These are phyloP conservation scores for Corymbia maculata DNA, from an alignment of 345 rosid species.

Conservation along the genomic window DNA sequence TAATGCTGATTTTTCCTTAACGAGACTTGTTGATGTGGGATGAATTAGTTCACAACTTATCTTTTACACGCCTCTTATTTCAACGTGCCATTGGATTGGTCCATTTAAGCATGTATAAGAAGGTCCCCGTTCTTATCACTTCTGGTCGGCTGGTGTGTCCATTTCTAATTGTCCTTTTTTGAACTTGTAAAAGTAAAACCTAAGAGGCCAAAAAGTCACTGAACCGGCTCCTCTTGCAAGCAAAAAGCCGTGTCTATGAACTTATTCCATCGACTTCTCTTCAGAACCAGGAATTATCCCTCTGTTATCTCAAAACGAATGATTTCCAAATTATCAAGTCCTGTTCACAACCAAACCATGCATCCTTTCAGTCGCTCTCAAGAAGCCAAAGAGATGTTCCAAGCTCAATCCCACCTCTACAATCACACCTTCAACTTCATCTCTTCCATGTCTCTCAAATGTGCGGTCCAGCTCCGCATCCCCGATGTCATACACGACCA, in stretches of 20 bases:
- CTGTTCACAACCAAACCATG: background rate
- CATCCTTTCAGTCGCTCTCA: background rate
- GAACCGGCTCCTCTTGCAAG: background rate
- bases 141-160: background rate
- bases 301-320: background rate
- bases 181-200: background rate
- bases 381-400: slow-evolving; percentile 3
- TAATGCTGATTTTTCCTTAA: background rate
- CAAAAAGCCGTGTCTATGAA: background rate
- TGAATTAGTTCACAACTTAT: background rate
- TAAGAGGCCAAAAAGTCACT: background rate
- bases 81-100: background rate
- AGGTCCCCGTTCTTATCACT: background rate
- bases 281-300: background rate
- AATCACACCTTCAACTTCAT: slow-evolving; percentile 19
- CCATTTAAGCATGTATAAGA: background rate
- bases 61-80: background rate
- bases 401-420: slow-evolving; percentile 30
- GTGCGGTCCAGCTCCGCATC: slow-evolving; percentile 33
- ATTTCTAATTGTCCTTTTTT: background rate
- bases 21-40: background rate
- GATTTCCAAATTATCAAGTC: background rate
- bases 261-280: background rate
- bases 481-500: slow-evolving; percentile 30
- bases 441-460: slow-evolving; percentile 34